A percentile compares a stretch with the other conserved stretches of the same genome.
Evolutionary conservation across 1,139 yeast genomes (phyloP).

Genomic region (Geotrichum fermentans): DNA sequence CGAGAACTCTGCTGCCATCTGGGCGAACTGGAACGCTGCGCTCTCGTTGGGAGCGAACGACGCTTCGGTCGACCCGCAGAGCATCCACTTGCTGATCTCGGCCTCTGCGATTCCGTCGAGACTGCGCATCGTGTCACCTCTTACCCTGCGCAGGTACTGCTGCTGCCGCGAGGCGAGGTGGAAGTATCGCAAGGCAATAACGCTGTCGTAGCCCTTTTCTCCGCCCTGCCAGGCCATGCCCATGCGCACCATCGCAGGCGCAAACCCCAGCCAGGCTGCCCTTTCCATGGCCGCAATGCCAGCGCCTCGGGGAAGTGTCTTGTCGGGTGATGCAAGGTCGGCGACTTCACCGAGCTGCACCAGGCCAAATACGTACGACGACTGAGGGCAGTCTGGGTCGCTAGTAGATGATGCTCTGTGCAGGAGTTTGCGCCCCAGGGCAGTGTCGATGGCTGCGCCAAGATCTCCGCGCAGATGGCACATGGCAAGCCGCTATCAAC

Average conservation of each 20-base stretch:
- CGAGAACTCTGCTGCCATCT: constrained; percentile 34
- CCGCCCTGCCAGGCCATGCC: constrained; percentile 41
- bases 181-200: constrained; percentile 39
- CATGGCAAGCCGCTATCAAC: constrained; percentile 33
- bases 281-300: constrained; percentile 36
- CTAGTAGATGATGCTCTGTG: constrained; percentile 32
- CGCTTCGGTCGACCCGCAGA: constrained; percentile 36
- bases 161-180: constrained; percentile 38
- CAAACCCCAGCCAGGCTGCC: constrained; percentile 38
- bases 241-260: constrained; percentile 40
- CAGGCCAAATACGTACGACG: constrained; percentile 38
- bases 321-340: constrained; percentile 20
- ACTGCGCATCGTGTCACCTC: constrained; percentile 22
- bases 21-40: constrained; percentile 39
- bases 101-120: constrained; percentile 37
- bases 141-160: constrained; percentile 29
- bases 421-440: constrained; percentile 31
- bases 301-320: constrained; percentile 19
- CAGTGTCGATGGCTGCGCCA: constrained; percentile 28
- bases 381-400: constrained; percentile 40
- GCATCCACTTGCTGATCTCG: constrained; percentile 41
- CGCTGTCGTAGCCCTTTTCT: constrained; percentile 37
- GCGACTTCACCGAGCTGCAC: constrained; percentile 37
- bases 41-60: constrained; percentile 35
- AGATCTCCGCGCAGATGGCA: constrained; percentile 37